These are phyloP conservation scores for Potentilla sterilis DNA, from an alignment of 306 rosid species.

Conservation along the genomic window DNA sequence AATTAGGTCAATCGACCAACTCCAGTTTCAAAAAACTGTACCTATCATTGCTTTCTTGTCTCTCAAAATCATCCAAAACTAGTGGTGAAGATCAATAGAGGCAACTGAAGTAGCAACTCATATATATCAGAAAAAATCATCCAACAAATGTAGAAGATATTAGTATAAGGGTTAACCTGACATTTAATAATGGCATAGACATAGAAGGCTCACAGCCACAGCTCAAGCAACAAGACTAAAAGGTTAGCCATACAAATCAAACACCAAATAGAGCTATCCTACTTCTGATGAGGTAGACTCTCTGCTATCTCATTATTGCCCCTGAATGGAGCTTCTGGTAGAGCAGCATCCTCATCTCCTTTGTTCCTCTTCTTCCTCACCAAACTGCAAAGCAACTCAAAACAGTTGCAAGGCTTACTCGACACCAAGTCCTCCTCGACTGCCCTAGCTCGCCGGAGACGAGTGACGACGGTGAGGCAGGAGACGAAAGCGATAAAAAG, in stretches of 20 bases:
- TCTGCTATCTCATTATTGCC: not conserved
- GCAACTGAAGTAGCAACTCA: not conserved
- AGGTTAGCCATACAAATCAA: not conserved
- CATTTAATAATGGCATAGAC: not conserved
- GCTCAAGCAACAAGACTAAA: no score
- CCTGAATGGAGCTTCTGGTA: constrained; percentile 1
- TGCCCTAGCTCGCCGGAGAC: constrained; percentile 19
- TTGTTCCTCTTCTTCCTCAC: not conserved
- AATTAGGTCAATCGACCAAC: not conserved
- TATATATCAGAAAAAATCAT: not conserved
- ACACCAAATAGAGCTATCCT: not conserved
- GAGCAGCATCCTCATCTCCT: not conserved
- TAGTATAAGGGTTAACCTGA: not conserved
- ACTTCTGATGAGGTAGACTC: not conserved
- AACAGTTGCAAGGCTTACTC: not conserved
- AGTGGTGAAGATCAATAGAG: not conserved
- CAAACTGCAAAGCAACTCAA: not conserved
- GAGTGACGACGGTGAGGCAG: constrained; percentile 28
- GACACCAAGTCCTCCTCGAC: not conserved
- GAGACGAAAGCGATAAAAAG: constrained; percentile 39
- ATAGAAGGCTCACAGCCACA: constrained; percentile 5
- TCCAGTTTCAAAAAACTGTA: not conserved
- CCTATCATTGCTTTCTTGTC: constrained; percentile 1
- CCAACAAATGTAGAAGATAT: not conserved
- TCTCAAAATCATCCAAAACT: not conserved